phyloP scores from a whole-genome alignment of 306 rosid genomes.

The Psophocarpus tetragonolobus region DNA sequence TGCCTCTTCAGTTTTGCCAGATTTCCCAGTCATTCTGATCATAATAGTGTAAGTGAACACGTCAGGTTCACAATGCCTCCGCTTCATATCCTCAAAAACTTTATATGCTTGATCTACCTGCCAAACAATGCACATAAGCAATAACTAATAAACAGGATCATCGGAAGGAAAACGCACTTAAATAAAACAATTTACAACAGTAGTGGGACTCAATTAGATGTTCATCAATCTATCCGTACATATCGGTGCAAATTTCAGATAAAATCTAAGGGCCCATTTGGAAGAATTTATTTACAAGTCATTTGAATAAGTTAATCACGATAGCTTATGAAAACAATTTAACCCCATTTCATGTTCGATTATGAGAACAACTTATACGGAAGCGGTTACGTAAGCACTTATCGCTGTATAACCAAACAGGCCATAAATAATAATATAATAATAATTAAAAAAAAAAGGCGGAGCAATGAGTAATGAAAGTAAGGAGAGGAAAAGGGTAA shows the following conservation, averaged over 20 bases:
- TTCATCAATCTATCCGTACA: constrained; percentile 22
- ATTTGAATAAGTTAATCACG: too few relatives aligned
- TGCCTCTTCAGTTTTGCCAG: constrained; percentile 60
- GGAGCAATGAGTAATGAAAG: too few relatives aligned
- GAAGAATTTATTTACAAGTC: background rate
- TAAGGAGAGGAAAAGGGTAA: too few relatives aligned
- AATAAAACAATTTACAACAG: constrained; percentile 3
- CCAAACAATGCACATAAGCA: constrained; percentile 40
- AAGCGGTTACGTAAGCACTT: background rate
- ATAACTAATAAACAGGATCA: constrained; percentile 39
- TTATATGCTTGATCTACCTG: constrained; percentile 75
- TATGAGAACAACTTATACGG: background rate
- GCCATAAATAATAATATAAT: too few relatives aligned
- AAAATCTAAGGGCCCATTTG: background rate
- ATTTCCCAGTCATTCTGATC: constrained; percentile 86
- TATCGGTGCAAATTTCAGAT: background rate
- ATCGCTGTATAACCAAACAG: too few relatives aligned
- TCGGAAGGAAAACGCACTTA: background rate
- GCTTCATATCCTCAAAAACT: constrained; percentile 85
- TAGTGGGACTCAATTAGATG: constrained; percentile 11
- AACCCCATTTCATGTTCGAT: background rate
- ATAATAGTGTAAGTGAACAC: constrained; percentile 81
- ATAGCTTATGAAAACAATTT: background rate
- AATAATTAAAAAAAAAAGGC: too few relatives aligned
- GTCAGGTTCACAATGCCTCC: constrained; percentile 82